A percentile compares a stretch with the other conserved stretches of the same genome.
phyloP scores from a whole-genome alignment of 169 alveolate species.

The Plasmodium relictum region DNA sequence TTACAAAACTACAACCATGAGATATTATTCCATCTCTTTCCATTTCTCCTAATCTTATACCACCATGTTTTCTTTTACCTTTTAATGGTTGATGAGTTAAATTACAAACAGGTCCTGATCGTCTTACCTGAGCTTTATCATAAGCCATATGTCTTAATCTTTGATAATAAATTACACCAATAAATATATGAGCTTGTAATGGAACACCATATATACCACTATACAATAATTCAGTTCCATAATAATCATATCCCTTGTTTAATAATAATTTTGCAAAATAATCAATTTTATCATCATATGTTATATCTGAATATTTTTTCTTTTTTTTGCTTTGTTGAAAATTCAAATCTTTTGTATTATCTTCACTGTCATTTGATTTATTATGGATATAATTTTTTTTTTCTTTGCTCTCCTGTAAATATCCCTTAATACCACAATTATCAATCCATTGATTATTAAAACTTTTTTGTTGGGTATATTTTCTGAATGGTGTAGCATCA shows the following conservation, averaged over 20 bases:
- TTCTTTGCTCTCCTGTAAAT: slow-evolving; percentile 76
- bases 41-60: slow-evolving; percentile 99
- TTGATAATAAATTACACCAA: slow-evolving; percentile 99
- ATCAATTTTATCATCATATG: slow-evolving; percentile 75
- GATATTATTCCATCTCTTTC: slow-evolving; percentile 99
- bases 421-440: slow-evolving; percentile 87
- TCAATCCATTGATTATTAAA: slow-evolving; percentile 86
- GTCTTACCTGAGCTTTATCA: slow-evolving; percentile 96
- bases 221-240: slow-evolving; percentile 98
- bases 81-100: slow-evolving; percentile 99
- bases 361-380: neutral
- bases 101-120: slow-evolving; percentile 99
- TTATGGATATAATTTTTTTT: slow-evolving; percentile 38
- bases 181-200: slow-evolving; percentile 97
- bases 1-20: slow-evolving; percentile 98
- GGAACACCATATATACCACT: slow-evolving; percentile 98
- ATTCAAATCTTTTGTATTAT: neutral
- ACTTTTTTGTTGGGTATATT: slow-evolving; percentile 83
- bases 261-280: slow-evolving; percentile 71
- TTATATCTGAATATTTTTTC: neutral
- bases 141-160: slow-evolving; percentile 99
- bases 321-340: slow-evolving; percentile 1
- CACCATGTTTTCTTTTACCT: slow-evolving; percentile 99
- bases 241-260: slow-evolving; percentile 93
- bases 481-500: slow-evolving; percentile 93